These are phyloP conservation scores for Isoetes taiwanensis DNA, from an alignment of 75 land plant species.

Conservation along the genomic window DNA sequence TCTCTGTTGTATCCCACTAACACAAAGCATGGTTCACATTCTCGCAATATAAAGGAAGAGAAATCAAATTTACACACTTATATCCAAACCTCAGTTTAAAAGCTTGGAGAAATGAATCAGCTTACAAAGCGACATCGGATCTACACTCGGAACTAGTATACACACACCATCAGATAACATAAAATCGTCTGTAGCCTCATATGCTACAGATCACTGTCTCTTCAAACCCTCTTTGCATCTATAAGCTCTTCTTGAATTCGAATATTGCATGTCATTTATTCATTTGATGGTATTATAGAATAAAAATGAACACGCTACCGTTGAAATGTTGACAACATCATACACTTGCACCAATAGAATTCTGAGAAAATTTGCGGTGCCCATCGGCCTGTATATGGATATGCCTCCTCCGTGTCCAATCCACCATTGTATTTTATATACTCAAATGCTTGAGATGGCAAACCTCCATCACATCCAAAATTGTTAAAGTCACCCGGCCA, in stretches of 20 bases:
- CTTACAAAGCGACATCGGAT: slow-evolving; percentile 51
- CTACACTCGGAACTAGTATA: slow-evolving; percentile 58
- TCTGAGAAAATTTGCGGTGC: slow-evolving; percentile 46
- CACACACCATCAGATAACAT: slow-evolving; percentile 57
- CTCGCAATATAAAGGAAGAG: slow-evolving; percentile 33
- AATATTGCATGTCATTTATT: not conserved
- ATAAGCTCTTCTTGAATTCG: slow-evolving; percentile 80
- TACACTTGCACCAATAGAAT: slow-evolving; percentile 64
- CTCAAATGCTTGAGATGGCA: slow-evolving; percentile 96
- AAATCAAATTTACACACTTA: too few relatives aligned
- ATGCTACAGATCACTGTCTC: slow-evolving; percentile 92
- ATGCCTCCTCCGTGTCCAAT: slow-evolving; percentile 85
- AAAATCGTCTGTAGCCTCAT: slow-evolving; percentile 58
- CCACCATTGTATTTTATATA: slow-evolving; percentile 93
- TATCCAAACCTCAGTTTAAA: too few relatives aligned
- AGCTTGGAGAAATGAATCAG: too few relatives aligned
- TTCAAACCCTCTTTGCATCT: slow-evolving; percentile 73
- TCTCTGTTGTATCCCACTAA: slow-evolving; percentile 84
- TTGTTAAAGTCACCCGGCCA: slow-evolving; percentile 75
- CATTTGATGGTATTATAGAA: not conserved
- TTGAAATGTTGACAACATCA: slow-evolving; percentile 88
- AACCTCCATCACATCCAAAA: slow-evolving; percentile 87
- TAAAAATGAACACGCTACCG: too few relatives aligned
- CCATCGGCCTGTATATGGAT: slow-evolving; percentile 79
- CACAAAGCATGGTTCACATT: slow-evolving; percentile 91